Evolutionary conservation across 208 protist species (phyloP), one percentile per base, ranked within the genome.

Genomic region (Acanthamoeba divionensis): DNA sequence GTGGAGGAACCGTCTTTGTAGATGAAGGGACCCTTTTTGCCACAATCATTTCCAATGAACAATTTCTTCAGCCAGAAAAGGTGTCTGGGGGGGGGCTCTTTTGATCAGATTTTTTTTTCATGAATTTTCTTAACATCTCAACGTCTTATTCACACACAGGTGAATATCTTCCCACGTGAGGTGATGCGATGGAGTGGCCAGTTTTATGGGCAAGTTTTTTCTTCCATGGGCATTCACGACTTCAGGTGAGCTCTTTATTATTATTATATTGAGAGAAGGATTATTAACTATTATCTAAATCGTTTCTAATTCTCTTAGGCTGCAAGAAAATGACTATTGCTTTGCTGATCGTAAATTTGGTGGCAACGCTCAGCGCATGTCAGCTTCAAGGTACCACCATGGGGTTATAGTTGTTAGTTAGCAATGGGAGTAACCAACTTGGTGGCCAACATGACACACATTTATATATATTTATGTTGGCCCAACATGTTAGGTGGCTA

Each of bases 331-430:
- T 29, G 69, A 80, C 69, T 80, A 80, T 48, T 38, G 50, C n/a
- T 45, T 50, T 12, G 69, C 45, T 15, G 15, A 8, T 12, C 33
- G 13, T 26, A 80, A 80, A 48, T 80, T 45, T 13, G 69, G 69
- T 6, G 69, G 69, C 44, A 80, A 47, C 44, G 69, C 69, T 21
- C 69, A 80, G 45, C 69, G 69, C 69, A 80, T 80, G 41, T 47
- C 41, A 5, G 13, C 33, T 12, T 15, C 33, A 24, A 2, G 69
- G 69, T 80, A 15, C 69, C 31, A n/a, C n/a, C n/a, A n/a, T n/a
- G n/a, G n/a, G n/a, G n/a, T n/a, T n/a, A n/a, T n/a, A n/a, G n/a
- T n/a, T n/a, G n/a, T n/a, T n/a, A n/a, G n/a, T n/a, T n/a, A n/a
- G n/a, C n/a, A n/a, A n/a, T n/a, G n/a, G n/a, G n/a, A n/a, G n/a